Conservation (phyloP, 192 early-diverging fungal species). For the Coemansia sp. region DNA sequence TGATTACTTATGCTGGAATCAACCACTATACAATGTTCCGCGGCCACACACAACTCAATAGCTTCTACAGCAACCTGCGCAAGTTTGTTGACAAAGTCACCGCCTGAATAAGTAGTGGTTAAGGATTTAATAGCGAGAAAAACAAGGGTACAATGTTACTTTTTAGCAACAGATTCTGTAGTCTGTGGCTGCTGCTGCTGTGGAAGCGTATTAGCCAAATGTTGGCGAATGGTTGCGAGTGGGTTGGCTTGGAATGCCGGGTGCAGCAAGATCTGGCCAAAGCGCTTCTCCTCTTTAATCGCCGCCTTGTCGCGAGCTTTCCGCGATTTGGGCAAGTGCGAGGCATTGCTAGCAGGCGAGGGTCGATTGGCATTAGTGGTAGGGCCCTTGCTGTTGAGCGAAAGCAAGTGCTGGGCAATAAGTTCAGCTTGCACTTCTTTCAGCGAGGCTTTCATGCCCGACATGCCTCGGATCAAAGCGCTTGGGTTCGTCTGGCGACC, state of each 20-base stretch:
- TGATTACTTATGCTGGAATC: conserved; percentile 18
- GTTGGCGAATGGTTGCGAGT: conserved; percentile 69
- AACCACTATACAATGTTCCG: conserved; percentile 37
- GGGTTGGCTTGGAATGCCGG: conserved; percentile 72
- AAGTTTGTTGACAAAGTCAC: conserved; percentile 11
- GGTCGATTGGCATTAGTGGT: neutral
- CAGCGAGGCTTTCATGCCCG: conserved; percentile 46
- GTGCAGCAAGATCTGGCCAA: conserved; percentile 72
- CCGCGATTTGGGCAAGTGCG: conserved; percentile 21
- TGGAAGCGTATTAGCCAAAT: conserved; percentile 71
- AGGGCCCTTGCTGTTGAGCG: neutral
- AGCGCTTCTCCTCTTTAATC: conserved; percentile 69
- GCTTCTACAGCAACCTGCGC: conserved; percentile 21
- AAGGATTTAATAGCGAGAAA: neutral
- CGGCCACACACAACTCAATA: conserved; percentile 22
- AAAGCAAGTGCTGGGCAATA: conserved; percentile 21
- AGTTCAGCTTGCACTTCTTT: conserved; percentile 31
- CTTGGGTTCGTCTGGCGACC: conserved; percentile 52
- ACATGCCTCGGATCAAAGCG: conserved; percentile 58
- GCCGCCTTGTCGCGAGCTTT: conserved; percentile 66
- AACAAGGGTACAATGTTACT: neutral
- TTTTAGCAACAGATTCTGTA: neutral
- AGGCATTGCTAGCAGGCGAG: too few species aligned
- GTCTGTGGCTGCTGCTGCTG: neutral
- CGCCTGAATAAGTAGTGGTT: neutral